Base-by-base conservation (phyloP, 1,139 yeast species). In the Yamadazyma atmosphaerica region DNA sequence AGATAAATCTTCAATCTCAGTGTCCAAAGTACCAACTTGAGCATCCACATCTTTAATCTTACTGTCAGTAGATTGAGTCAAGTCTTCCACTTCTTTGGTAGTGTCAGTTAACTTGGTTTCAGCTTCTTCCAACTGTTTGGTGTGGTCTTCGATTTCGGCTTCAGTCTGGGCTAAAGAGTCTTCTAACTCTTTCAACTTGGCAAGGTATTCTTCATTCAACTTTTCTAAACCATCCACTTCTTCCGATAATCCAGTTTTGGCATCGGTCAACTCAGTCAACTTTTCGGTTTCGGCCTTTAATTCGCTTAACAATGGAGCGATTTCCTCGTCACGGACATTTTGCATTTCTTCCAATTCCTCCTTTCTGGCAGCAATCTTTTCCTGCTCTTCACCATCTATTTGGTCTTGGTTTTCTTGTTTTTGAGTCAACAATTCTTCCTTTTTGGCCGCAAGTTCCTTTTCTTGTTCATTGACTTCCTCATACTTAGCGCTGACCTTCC, bases 281-380 rank as follows among this genome's bases (percentile, higher is more conserved):
- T 71, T 71, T 22, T 54, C 55, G 32, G 56, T 61, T 52, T 71
- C 77, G 24, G 50, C 58, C 39, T 55, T 58, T 49, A 72, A 68
- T 45, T 68, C 74, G 29, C 63, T 72, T 50, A 69, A 63, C 11
- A 63, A 52, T 16, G 77, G 77, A 42, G 61, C 56, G 45, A 72
- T 57, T 25, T 59, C 53, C 45, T 63, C 75, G 46, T 72, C 77
- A 47, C 69, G 67, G 46, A 71, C 72, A 2, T 63, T 63, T 52
- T 75, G 79, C 56, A 76, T 55, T 26, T 62, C 63, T 26, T 60
- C 71, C 46, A 74, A 61, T 47, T 74, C 77, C n/a, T 54, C 54
- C 44, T 65, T 62, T 47, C 79, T 68, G 18, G 62, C 64, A 25
- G 54, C 49, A 39, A 68, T 71, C 44, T 68, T 57, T 14, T 58